Evolutionary conservation across 2,329 filamentous ascomycete genomes (phyloP), one percentile per base, ranked within the genome.

Genomic region (Esteya vermicola): DNA sequence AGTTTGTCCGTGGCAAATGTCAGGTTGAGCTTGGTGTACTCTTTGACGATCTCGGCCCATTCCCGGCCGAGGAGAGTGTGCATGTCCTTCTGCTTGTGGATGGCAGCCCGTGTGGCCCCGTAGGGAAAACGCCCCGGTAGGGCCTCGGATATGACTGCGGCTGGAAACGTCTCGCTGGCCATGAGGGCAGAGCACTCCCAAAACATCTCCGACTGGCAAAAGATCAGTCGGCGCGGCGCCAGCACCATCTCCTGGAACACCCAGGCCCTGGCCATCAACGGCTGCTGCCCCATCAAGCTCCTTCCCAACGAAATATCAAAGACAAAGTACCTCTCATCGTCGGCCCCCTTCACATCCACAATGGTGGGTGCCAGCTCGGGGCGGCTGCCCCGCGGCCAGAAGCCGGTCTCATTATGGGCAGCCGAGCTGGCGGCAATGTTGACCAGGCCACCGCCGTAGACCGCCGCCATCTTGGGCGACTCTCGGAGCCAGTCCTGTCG

Each of bases 391-490:
- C 20, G 25, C 28, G 28, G 28, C 28, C 28, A 31, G 10, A n/a
- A 14, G 20, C 20, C 14, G 19, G 10, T 20, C 2, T 10, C 27
- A 5, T 4, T 32, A 27, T 21, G 13, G 4, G 8, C 4, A 8
- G 12, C 16, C 13, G 27, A 14, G 10, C 22, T 12, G 4, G 42
- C 34, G 4, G 42, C 34, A 25, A 41, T 38, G 35, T 35, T 35
- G 31, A 49, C 27, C 5, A 37, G 36, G 6, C 47, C 44, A 9
- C 43, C 23, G 32, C 42, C 31, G 36, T 50, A 51, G 13, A 50
- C 42, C 33, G 41, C 37, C 18, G 43, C 51, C 53, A 56, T 46
- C 2, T 14, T 10, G 2, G 14, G 20, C 7, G 42, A 25, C 40
- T 47, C 44, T 13, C 14, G 13, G 9, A 31, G 30, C 46, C 44